These are phyloP conservation scores for Anthracocystis walkeri DNA, from an alignment of 1,284 basidiomycete genomes.

Conservation along the genomic window DNA sequence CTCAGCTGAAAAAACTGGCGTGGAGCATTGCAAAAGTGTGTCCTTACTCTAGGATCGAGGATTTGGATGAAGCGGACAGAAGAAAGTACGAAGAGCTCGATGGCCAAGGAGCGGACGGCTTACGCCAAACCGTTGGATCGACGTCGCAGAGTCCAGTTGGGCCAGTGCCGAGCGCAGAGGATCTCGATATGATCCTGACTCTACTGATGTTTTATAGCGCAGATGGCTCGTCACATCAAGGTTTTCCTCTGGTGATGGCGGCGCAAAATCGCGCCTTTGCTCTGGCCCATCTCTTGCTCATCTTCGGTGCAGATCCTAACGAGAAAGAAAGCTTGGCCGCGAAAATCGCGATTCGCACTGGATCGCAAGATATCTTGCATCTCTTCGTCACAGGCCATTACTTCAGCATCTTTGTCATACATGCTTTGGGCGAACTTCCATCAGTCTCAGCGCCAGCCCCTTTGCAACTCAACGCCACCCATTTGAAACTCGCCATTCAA, in stretches of 20 bases:
- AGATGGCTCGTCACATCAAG: constrained; percentile 33
- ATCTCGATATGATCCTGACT: constrained; percentile 21
- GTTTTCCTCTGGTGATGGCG: constrained; percentile 46
- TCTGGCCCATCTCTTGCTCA: constrained; percentile 28
- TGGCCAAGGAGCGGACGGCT: neutral
- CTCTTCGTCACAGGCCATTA: constrained; percentile 18
- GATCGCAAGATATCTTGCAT: constrained; percentile 15
- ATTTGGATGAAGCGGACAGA: neutral
- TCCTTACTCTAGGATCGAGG: neutral
- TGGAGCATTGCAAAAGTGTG: neutral
- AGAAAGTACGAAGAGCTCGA: neutral
- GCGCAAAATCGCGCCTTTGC: constrained; percentile 30
- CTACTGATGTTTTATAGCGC: constrained; percentile 24
- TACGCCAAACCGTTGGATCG: neutral
- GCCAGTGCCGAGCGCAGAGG: constrained; percentile 15
- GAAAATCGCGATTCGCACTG: constrained; percentile 42
- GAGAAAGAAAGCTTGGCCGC: constrained; percentile 37
- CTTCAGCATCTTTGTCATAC: no score
- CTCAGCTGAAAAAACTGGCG: constrained; percentile 7
- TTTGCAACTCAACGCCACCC: constrained; percentile 14
- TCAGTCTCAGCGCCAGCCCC: neutral
- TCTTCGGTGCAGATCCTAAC: constrained; percentile 29
- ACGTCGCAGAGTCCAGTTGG: constrained; percentile 3
- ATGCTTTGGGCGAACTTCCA: neutral
- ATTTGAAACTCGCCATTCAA: constrained; percentile 33